These are phyloP conservation scores for Candida tetrigidarum DNA, from an alignment of 1,139 yeast genomes.

Conservation along the genomic window DNA sequence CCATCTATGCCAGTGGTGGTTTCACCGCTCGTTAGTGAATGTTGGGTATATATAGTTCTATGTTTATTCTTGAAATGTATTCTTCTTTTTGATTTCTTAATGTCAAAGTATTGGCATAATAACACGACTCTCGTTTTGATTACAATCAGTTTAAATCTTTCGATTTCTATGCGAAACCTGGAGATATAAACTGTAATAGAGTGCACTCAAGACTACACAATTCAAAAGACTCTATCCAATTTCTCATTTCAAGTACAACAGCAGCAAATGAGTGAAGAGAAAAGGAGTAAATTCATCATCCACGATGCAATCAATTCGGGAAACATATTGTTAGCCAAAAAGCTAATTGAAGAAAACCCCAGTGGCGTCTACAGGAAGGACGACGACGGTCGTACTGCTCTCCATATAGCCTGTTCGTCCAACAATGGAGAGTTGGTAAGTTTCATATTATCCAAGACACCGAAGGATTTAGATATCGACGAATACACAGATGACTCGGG, in stretches of 20 bases:
- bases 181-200: no score
- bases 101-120: no score
- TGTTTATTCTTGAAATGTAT: no score
- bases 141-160: no score
- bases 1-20: conserved; percentile 66
- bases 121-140: no score
- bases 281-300: conserved; percentile 31
- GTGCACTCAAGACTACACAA: no score
- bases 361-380: conserved; percentile 52
- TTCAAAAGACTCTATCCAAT: no score
- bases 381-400: conserved; percentile 77
- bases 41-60: conserved; percentile 17
- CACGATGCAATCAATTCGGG: conserved; percentile 67
- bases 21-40: conserved; percentile 51
- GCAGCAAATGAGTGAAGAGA: not conserved
- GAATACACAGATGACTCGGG: conserved; percentile 73
- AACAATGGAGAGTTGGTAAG: conserved; percentile 59
- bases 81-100: no score
- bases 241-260: no score
- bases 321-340: conserved; percentile 51
- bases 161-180: no score
- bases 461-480: conserved; percentile 40
- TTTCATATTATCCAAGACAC: conserved; percentile 45
- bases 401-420: conserved; percentile 89
- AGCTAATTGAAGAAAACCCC: conserved; percentile 53